These are phyloP conservation scores for Ramalina peruviana DNA, from an alignment of 495 filamentous ascomycete genomes.

Conservation along the genomic window DNA sequence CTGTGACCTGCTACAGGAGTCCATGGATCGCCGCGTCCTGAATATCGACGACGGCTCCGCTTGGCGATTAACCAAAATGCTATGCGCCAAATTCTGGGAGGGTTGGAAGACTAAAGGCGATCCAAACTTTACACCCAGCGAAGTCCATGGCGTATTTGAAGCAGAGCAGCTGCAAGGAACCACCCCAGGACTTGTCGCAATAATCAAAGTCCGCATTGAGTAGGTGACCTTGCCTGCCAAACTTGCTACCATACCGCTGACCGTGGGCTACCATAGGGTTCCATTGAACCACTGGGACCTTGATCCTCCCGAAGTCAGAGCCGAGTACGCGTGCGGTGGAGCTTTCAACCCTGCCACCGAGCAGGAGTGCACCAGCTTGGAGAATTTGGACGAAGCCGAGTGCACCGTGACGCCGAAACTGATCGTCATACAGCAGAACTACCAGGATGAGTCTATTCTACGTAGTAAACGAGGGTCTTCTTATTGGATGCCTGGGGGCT, in stretches of 20 bases:
- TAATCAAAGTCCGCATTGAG: conserved; percentile 3
- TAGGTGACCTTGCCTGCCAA: background rate
- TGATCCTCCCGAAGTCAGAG: too few relatives aligned
- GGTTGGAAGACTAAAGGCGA: background rate
- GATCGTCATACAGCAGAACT: background rate
- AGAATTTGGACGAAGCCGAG: too few relatives aligned
- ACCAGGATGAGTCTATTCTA: background rate
- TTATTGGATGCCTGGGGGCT: conserved; percentile 4
- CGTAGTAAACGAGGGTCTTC: background rate
- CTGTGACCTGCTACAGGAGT: too few relatives aligned
- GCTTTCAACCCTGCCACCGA: too few relatives aligned
- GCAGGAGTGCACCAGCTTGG: too few relatives aligned
- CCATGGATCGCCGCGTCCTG: background rate
- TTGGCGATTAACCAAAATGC: conserved; percentile 3
- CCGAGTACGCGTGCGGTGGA: too few relatives aligned
- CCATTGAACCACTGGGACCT: too few relatives aligned
- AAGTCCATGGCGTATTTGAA: conserved; percentile 1
- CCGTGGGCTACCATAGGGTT: too few relatives aligned
- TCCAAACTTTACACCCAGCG: background rate
- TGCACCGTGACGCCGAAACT: too few relatives aligned
- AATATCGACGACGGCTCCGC: background rate
- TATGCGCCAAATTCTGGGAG: background rate
- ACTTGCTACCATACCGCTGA: background rate
- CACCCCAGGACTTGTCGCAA: background rate
- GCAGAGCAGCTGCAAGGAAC: background rate